Base-by-base conservation (phyloP, 805 yeast genomes). In the Ogataea thermomethanolica region DNA sequence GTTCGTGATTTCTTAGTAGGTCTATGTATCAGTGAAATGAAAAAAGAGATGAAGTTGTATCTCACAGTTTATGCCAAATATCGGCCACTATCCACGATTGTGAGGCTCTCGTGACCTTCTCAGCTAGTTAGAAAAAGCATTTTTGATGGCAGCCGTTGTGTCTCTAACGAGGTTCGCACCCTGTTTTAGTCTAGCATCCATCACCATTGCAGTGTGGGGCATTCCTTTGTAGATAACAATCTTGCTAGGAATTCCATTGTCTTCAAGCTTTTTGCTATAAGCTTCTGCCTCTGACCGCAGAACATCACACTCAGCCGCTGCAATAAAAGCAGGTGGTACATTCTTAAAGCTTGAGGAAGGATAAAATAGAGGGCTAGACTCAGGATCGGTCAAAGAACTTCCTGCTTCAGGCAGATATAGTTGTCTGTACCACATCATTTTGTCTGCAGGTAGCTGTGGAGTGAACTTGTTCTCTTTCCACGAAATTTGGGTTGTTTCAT, bases 201-300 rank as follows among this genome's bases (percentile, higher is more conserved):
- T 70, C 21, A 66, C 74, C 73, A 71, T 68, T 4, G 65, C 70
- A n/a, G 74, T 64, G 52, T 72, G 78, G 5, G 76, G 76, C 33
- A 67, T 61, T 5, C 75, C 74, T 34, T 55, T 52, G 46, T 69
- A 71, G 24, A 67, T 52, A 4, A 53, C 56, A 11, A 67, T 46
- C n/a, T 52, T 53, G 14, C 66, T 58, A 2, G 51, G 32, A 14
- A 66, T 56, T 4, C 75, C 76, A 41, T 67, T 64, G 20, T 51
- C 41, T 25, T 34, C 24, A 26, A 71, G 56, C 45, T 71, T 70
- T 8, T 51, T 61, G 31, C 64, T 65, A 45, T 72, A 72, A 1
- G 60, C 65, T 45, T 67, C 68, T 5, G 67, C 75, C 45, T 72
- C 77, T 5, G 70, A 58, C 33, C 69, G 53, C 37, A 72, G 58